Conservation (phyloP, 2,329 filamentous ascomycete genomes). For the Ampelomyces quisqualis region DNA sequence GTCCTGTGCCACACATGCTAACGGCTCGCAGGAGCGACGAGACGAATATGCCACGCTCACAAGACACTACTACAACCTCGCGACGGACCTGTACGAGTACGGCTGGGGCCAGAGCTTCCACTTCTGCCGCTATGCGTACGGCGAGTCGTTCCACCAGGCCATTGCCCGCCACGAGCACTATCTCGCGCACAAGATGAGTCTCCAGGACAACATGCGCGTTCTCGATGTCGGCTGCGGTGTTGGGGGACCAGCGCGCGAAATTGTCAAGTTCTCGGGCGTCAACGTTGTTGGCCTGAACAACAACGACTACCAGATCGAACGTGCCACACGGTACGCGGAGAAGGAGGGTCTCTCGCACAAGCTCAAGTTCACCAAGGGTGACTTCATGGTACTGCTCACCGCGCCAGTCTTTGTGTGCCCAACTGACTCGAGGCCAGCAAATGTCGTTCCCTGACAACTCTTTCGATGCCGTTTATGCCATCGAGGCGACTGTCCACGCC, state of each 20-base stretch:
- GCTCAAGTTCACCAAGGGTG: slow-evolving; percentile 85
- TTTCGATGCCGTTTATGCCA: slow-evolving; percentile 95
- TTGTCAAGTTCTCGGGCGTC: slow-evolving; percentile 89
- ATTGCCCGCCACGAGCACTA: slow-evolving; percentile 98
- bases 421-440: slow-evolving; percentile 57
- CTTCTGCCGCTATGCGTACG: slow-evolving; percentile 88
- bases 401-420: background rate
- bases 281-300: slow-evolving; percentile 95
- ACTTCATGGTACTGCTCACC: slow-evolving; percentile 73
- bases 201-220: slow-evolving; percentile 84
- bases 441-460: slow-evolving; percentile 91
- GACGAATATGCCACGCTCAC: slow-evolving; percentile 92
- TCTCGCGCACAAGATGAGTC: slow-evolving; percentile 83
- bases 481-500: slow-evolving; percentile 95
- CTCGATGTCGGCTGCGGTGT: slow-evolving; percentile 97
- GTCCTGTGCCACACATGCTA: slow-evolving; percentile 11
- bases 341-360: slow-evolving; percentile 80
- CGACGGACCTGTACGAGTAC: slow-evolving; percentile 95
- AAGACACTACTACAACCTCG: slow-evolving; percentile 94
- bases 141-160: slow-evolving; percentile 85
- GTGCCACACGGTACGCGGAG: slow-evolving; percentile 79
- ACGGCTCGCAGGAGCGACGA: slow-evolving; percentile 65
- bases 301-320: slow-evolving; percentile 98
- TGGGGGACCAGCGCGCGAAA: slow-evolving; percentile 91
- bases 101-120: slow-evolving; percentile 97